These are phyloP conservation scores for Nigrospora osmanthi DNA, from an alignment of 2,329 filamentous ascomycete species.

Conservation along the genomic window DNA sequence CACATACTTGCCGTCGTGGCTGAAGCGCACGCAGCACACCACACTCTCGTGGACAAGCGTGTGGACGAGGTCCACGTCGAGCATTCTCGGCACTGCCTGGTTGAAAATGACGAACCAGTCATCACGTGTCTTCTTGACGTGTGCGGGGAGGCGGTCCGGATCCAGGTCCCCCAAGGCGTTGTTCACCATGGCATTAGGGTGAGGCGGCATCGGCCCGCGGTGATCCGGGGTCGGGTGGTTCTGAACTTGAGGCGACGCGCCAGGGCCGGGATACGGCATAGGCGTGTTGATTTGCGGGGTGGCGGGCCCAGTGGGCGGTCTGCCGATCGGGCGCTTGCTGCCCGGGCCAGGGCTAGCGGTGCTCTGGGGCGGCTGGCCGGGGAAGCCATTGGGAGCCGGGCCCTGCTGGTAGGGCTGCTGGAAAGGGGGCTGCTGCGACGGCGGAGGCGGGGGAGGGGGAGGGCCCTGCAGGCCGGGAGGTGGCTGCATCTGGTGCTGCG, in stretches of 20 bases:
- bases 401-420: conserved; percentile 59
- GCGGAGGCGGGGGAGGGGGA: conserved; percentile 49
- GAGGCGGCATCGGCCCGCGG: conserved; percentile 42
- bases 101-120: conserved; percentile 99
- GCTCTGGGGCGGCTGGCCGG: conserved; percentile 72
- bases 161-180: conserved; percentile 78
- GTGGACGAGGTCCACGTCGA: conserved; percentile 92
- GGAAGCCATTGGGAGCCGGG: conserved; percentile 62
- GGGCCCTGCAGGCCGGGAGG: conserved; percentile 58
- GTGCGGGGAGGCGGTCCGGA: conserved; percentile 73
- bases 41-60: conserved; percentile 91
- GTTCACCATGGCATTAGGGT: conserved; percentile 38
- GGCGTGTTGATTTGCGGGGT: conserved; percentile 89
- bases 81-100: conserved; percentile 75
- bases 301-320: conserved; percentile 64
- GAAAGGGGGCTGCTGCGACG: conserved; percentile 62
- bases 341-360: conserved; percentile 82
- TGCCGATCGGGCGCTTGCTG: conserved; percentile 61
- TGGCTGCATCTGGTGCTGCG: conserved; percentile 62
- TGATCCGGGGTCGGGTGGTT: conserved; percentile 75
- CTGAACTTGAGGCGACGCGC: conserved; percentile 73
- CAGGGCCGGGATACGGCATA: conserved; percentile 75
- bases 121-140: conserved; percentile 79
- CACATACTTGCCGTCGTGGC: conserved; percentile 88
- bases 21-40: conserved; percentile 97